These are phyloP conservation scores for Sphagnum fallax DNA, from an alignment of 228 moss, liverwort and hornwort species.

Conservation along the genomic window DNA sequence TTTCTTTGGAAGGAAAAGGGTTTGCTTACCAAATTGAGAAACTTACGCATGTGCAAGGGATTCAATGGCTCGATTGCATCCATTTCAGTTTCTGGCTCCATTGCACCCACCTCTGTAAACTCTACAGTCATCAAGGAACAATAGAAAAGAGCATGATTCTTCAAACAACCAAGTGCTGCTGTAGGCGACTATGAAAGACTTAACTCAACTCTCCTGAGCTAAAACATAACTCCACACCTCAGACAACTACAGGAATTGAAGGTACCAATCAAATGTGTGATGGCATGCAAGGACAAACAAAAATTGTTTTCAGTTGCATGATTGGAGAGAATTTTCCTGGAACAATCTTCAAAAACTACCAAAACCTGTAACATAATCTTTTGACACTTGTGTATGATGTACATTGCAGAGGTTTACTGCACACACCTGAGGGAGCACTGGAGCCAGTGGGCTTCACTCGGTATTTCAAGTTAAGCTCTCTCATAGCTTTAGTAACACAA, in stretches of 20 bases:
- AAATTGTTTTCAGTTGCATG: too few species aligned
- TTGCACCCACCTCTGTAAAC: constrained; percentile 42
- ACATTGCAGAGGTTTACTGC: neutral
- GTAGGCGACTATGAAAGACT: too few species aligned
- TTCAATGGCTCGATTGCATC: constrained; percentile 75
- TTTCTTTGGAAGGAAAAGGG: neutral
- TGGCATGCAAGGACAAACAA: too few species aligned
- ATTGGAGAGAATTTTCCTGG: too few species aligned
- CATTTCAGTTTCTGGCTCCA: constrained; percentile 82
- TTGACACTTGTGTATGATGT: neutral
- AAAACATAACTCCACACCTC: too few species aligned
- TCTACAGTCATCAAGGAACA: constrained; percentile 32
- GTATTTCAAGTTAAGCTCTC: constrained; percentile 78
- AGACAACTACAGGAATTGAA: too few species aligned
- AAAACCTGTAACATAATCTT: too few species aligned
- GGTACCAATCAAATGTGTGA: too few species aligned
- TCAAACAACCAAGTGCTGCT: neutral
- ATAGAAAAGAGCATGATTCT: neutral
- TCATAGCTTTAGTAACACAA: constrained; percentile 63
- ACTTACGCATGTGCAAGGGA: constrained; percentile 79
- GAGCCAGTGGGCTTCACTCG: constrained; percentile 44
- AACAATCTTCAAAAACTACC: too few species aligned
- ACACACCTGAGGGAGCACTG: constrained; percentile 20
- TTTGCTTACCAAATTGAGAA: constrained; percentile 69
- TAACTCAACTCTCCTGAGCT: too few species aligned